A percentile compares a stretch with the other conserved stretches of the same genome.
phyloP scores from a whole-genome alignment of 495 filamentous ascomycete species.

The Penicillium alfredii region DNA sequence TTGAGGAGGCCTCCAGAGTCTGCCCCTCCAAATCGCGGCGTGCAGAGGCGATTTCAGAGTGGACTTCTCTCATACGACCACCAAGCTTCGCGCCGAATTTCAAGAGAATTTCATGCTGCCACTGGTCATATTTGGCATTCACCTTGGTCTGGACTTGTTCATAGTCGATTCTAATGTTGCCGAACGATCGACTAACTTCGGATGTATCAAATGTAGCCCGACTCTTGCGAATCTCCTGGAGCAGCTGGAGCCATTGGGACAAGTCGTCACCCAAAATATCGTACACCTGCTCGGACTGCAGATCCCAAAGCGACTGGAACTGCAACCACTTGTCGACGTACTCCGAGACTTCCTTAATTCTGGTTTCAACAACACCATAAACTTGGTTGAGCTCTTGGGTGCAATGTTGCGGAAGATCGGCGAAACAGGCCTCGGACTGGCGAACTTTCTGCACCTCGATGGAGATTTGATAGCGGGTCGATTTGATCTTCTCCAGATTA shows the following conservation, averaged over 20 bases:
- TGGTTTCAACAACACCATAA: constrained; percentile 73
- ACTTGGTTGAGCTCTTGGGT: constrained; percentile 69
- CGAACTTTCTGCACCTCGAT: constrained; percentile 56
- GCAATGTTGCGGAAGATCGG: constrained; percentile 78
- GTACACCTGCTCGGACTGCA: constrained; percentile 92
- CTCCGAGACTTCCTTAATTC: constrained; percentile 62
- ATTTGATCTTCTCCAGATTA: constrained; percentile 86
- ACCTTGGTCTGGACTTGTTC: constrained; percentile 98
- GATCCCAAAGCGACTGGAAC: constrained; percentile 97
- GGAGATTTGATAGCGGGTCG: constrained; percentile 89
- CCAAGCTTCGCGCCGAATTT: constrained; percentile 89
- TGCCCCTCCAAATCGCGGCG: constrained; percentile 83
- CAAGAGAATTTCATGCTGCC: constrained; percentile 92
- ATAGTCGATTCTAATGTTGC: constrained; percentile 90
- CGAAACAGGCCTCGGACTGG: constrained; percentile 64
- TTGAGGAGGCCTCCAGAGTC: constrained; percentile 85
- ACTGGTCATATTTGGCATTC: constrained; percentile 98
- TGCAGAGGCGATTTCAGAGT: constrained; percentile 81
- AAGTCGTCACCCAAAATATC: constrained; percentile 86
- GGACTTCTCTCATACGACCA: constrained; percentile 82
- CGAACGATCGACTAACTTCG: constrained; percentile 83
- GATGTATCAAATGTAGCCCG: constrained; percentile 94
- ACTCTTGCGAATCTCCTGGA: constrained; percentile 91
- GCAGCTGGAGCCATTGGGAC: constrained; percentile 83
- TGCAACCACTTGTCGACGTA: constrained; percentile 98